Evolutionary conservation across 2,329 filamentous ascomycete genomes (phyloP).

Genomic region (Cladophialophora chaetospira): DNA sequence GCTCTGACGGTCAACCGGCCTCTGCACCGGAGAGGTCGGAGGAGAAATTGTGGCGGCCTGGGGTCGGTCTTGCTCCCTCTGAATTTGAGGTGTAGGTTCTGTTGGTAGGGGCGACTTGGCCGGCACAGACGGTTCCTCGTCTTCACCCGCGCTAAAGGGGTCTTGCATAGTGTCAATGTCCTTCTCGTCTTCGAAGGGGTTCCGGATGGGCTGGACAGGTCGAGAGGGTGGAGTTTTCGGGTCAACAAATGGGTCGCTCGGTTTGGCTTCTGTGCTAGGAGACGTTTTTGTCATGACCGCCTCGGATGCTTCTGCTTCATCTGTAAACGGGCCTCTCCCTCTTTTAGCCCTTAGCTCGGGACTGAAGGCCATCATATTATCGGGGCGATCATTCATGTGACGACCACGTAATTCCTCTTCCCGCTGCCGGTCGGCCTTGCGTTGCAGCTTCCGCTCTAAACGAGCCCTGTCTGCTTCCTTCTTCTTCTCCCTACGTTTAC

Average conservation of each 20-base stretch:
- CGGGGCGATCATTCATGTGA: background rate
- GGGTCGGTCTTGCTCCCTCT: slow-evolving; percentile 14
- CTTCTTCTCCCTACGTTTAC: slow-evolving; percentile 75
- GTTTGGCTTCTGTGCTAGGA: background rate
- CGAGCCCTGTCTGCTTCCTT: slow-evolving; percentile 68
- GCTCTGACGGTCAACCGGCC: slow-evolving; percentile 52
- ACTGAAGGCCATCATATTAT: slow-evolving; percentile 51
- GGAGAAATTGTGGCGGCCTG: slow-evolving; percentile 47
- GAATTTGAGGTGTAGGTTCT: slow-evolving; percentile 16
- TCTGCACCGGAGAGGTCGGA: slow-evolving; percentile 49
- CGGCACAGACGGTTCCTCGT: slow-evolving; percentile 27
- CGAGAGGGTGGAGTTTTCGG: slow-evolving; percentile 5
- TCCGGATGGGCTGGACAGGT: slow-evolving; percentile 24
- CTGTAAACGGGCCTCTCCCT: slow-evolving; percentile 5
- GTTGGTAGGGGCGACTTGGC: slow-evolving; percentile 30
- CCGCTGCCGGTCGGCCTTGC: slow-evolving; percentile 56
- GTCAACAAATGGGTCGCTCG: slow-evolving; percentile 25
- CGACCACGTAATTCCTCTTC: slow-evolving; percentile 54
- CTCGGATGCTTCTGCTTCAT: slow-evolving; percentile 19
- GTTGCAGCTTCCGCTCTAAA: slow-evolving; percentile 51
- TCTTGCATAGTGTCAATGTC: slow-evolving; percentile 32
- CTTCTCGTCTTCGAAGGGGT: slow-evolving; percentile 34
- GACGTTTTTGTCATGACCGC: slow-evolving; percentile 1
- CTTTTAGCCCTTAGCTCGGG: slow-evolving; percentile 46
- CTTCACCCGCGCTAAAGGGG: slow-evolving; percentile 21